Evolutionary conservation across 495 filamentous ascomycete genomes (phyloP).

Genomic region (Annulohypoxylon stygium): DNA sequence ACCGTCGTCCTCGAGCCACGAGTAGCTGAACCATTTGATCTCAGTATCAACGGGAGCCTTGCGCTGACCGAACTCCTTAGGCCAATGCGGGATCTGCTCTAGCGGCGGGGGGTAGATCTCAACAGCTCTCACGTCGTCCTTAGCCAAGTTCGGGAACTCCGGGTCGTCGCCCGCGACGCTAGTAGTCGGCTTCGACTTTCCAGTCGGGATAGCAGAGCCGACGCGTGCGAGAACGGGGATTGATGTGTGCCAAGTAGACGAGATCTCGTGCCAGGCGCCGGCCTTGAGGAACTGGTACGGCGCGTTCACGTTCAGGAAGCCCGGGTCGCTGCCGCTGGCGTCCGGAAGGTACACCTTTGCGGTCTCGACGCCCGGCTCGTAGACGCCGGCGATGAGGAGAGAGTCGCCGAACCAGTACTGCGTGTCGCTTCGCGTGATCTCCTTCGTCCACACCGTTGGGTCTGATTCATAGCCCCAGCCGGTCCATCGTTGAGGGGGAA

Average conservation of each 20-base stretch:
- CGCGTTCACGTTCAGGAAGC: slow-evolving; percentile 72
- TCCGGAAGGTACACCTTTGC: slow-evolving; percentile 73
- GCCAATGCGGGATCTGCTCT: slow-evolving; percentile 40
- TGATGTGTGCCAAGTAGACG: slow-evolving; percentile 68
- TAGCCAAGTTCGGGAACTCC: slow-evolving; percentile 65
- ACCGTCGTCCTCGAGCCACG: slow-evolving; percentile 76
- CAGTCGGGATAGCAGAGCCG: slow-evolving; percentile 70
- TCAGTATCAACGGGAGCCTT: slow-evolving; percentile 29
- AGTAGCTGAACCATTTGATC: slow-evolving; percentile 56
- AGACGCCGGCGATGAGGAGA: slow-evolving; percentile 75
- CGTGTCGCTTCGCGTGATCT: slow-evolving; percentile 67
- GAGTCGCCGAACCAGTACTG: slow-evolving; percentile 79
- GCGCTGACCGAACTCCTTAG: background rate
- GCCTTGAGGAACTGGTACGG: slow-evolving; percentile 70
- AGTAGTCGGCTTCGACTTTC: slow-evolving; percentile 68
- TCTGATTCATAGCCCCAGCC: slow-evolving; percentile 77
- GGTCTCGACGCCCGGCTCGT: slow-evolving; percentile 65
- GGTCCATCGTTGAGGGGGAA: slow-evolving; percentile 74
- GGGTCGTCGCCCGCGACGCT: slow-evolving; percentile 67
- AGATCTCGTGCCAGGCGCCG: slow-evolving; percentile 71
- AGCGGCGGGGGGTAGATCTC: slow-evolving; percentile 72
- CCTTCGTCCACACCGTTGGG: slow-evolving; percentile 69
- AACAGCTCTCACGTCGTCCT: slow-evolving; percentile 72
- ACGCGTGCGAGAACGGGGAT: slow-evolving; percentile 74
- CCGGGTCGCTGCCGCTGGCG: slow-evolving; percentile 59